These are phyloP conservation scores for Penicillium sp. DNA, from an alignment of 2,329 filamentous ascomycete genomes.

Conservation along the genomic window DNA sequence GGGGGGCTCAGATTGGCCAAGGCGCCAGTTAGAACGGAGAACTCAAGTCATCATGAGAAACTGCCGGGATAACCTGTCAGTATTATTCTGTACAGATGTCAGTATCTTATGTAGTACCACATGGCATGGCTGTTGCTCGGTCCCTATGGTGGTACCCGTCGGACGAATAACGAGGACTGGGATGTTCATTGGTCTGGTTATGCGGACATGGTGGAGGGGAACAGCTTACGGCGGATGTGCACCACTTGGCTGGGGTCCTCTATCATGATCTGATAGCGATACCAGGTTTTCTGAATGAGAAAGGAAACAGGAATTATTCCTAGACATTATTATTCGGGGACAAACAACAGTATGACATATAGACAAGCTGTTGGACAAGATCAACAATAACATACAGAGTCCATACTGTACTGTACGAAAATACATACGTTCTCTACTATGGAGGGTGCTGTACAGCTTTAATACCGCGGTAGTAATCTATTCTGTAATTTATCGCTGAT, in stretches of 20 bases:
- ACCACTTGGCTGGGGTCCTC: background rate
- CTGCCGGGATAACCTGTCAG: background rate
- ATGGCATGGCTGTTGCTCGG: slow-evolving; percentile 6
- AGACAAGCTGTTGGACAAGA: background rate
- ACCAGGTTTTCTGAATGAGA: background rate
- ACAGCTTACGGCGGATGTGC: background rate
- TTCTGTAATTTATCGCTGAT: background rate
- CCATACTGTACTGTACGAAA: background rate
- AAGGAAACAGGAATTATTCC: background rate
- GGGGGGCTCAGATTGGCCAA: slow-evolving; percentile 3
- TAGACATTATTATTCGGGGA: background rate
- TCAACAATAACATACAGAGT: background rate
- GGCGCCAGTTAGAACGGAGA: slow-evolving; percentile 3
- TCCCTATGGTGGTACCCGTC: slow-evolving; percentile 14
- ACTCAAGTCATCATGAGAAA: background rate
- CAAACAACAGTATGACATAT: background rate
- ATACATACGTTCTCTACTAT: background rate
- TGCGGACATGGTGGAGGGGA: background rate
- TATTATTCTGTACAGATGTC: slow-evolving; percentile 1
- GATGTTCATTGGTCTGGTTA: background rate
- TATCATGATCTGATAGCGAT: background rate
- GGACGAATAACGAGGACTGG: slow-evolving; percentile 6
- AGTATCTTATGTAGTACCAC: slow-evolving; percentile 1
- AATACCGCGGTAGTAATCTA: background rate
- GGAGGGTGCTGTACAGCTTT: background rate